Evolutionary conservation across 495 filamentous ascomycete genomes (phyloP).

Genomic region (Chaetomidium leptoderma): DNA sequence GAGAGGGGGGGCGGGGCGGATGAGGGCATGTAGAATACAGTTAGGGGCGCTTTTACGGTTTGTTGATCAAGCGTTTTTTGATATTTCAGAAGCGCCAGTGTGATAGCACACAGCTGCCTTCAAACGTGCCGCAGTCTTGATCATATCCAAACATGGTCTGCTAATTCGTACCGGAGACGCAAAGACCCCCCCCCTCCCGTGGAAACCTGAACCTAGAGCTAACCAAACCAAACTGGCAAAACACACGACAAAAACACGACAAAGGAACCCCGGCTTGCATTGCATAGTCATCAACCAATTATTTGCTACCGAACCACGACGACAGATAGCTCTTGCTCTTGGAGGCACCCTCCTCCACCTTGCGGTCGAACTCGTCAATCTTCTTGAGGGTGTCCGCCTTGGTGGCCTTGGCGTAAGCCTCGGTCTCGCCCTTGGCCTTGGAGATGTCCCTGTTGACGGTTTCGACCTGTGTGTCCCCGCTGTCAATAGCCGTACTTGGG

Average conservation of each 20-base stretch:
- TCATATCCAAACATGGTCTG: not conserved
- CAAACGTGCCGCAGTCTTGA: not conserved
- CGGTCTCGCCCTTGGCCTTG: constrained; percentile 52
- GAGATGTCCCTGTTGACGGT: constrained; percentile 56
- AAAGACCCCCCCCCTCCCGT: not conserved
- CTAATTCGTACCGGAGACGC: not conserved
- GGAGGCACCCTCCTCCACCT: constrained; percentile 67
- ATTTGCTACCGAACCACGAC: constrained; percentile 76
- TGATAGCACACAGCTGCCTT: not conserved
- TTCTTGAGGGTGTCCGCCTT: constrained; percentile 60
- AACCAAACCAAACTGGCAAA: not conserved
- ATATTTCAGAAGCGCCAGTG: not conserved
- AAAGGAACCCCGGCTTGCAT: not conserved
- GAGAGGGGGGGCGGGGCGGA: no score
- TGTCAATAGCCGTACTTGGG: not conserved
- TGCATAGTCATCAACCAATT: not conserved
- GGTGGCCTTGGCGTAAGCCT: constrained; percentile 56
- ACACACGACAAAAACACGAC: constrained; percentile 1
- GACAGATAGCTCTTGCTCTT: constrained; percentile 76
- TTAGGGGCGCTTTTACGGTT: not conserved
- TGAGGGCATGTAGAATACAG: no score
- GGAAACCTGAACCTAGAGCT: not conserved
- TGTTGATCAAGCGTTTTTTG: constrained; percentile 4
- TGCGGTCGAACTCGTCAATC: constrained; percentile 68
- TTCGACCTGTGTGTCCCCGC: constrained; percentile 48